Percentiles rank a stretch among this genome's conserved stretches.
Evolutionary conservation across 1,284 basidiomycete genomes (phyloP).

Genomic region (Ganoderma meredithae): DNA sequence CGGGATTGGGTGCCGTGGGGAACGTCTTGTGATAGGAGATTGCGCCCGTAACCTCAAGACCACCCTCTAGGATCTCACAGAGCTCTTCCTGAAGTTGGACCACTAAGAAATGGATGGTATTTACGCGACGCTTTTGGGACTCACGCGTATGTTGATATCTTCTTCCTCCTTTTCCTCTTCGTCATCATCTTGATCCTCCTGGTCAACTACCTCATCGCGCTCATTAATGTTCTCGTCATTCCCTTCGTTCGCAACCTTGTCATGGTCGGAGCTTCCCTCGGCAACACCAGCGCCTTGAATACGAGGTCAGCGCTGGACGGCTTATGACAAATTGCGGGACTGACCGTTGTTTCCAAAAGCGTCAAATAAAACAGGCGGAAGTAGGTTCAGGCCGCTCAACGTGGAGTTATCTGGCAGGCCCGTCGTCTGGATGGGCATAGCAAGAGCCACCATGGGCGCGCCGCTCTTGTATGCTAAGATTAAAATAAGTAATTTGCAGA

Average conservation of each 20-base stretch:
- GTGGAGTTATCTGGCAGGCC: neutral
- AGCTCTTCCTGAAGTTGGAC: neutral
- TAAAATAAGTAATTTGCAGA: neutral
- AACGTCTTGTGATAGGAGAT: conserved; percentile 34
- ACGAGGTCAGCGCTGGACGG: neutral
- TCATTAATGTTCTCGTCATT: no score
- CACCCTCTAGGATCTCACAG: neutral
- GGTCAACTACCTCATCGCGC: neutral
- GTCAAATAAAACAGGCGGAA: neutral
- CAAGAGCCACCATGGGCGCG: neutral
- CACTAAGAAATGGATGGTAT: neutral
- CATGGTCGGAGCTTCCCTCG: neutral
- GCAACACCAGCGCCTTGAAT: neutral
- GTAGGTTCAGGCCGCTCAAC: neutral
- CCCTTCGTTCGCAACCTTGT: neutral
- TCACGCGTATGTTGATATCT: neutral
- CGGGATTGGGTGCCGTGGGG: conserved; percentile 36
- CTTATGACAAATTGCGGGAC: neutral
- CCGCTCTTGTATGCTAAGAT: neutral
- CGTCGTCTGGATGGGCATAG: neutral
- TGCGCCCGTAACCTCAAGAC: conserved; percentile 28
- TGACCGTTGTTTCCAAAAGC: neutral
- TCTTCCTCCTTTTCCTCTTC: neutral
- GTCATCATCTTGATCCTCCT: neutral
- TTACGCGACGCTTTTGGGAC: neutral